Percentiles rank a stretch among this genome's conserved stretches.
Evolutionary conservation across 2,329 filamentous ascomycete genomes (phyloP).

Genomic region (Bertia moriformis): DNA sequence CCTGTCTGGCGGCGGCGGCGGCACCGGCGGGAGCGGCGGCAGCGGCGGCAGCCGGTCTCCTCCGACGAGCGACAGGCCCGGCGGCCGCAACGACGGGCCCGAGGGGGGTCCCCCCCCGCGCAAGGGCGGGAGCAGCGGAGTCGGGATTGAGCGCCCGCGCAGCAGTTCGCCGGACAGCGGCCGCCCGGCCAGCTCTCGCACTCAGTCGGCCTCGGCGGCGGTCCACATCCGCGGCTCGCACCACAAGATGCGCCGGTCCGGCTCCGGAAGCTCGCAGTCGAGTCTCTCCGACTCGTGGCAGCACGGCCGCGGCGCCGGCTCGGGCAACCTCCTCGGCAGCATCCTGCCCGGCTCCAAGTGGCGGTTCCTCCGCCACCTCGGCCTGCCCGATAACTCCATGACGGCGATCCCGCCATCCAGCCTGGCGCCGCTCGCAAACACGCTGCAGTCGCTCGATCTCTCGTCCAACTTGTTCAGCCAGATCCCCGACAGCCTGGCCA

Average conservation of each 20-base stretch:
- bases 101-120: too few relatives aligned
- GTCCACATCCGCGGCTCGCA: constrained; percentile 49
- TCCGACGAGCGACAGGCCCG: background rate
- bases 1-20: constrained; percentile 4
- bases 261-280: constrained; percentile 85
- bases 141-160: constrained; percentile 32
- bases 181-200: constrained; percentile 65
- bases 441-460: constrained; percentile 78
- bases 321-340: constrained; percentile 59
- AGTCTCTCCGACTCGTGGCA: constrained; percentile 53
- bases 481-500: constrained; percentile 79
- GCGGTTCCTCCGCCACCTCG: constrained; percentile 85
- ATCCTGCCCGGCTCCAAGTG: constrained; percentile 76
- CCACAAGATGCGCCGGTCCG: constrained; percentile 69
- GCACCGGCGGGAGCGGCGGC: constrained; percentile 16
- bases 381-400: constrained; percentile 79
- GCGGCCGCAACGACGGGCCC: too few relatives aligned
- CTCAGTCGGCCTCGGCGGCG: constrained; percentile 38
- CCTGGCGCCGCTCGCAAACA: constrained; percentile 70
- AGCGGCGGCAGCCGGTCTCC: constrained; percentile 7
- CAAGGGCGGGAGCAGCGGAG: background rate
- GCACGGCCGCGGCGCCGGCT: constrained; percentile 57
- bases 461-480: constrained; percentile 89
- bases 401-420: constrained; percentile 65
- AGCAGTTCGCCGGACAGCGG: constrained; percentile 75